These are phyloP conservation scores for Phragmites australis DNA, from an alignment of 176 grass and related monocot species.

Conservation along the genomic window DNA sequence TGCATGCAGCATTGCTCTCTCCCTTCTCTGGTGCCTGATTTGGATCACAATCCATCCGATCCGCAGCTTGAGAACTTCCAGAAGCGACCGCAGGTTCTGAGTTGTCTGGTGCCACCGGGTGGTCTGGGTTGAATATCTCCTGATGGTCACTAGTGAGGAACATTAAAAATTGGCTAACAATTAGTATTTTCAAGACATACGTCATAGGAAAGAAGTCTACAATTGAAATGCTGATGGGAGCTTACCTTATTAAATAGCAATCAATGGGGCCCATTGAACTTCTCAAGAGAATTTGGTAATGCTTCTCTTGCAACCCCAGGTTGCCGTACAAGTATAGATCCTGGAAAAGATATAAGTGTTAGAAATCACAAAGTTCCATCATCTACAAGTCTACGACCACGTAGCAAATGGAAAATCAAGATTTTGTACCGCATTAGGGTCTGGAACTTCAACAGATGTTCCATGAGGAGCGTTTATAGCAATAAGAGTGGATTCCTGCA, in stretches of 20 bases:
- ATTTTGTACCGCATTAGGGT: slow-evolving; percentile 66
- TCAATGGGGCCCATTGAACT: slow-evolving; percentile 84
- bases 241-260: slow-evolving; percentile 81
- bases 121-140: slow-evolving; percentile 31
- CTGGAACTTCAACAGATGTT: slow-evolving; percentile 81
- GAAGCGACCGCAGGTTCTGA: slow-evolving; percentile 12
- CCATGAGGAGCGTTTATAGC: slow-evolving; percentile 91
- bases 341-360: slow-evolving; percentile 39
- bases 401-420: slow-evolving; percentile 14
- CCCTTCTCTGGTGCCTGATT: slow-evolving; percentile 34
- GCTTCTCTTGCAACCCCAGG: slow-evolving; percentile 55
- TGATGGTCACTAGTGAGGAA: slow-evolving; percentile 49
- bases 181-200: not conserved
- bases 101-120: slow-evolving; percentile 17
- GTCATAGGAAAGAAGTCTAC: slow-evolving; percentile 10
- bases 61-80: slow-evolving; percentile 23
- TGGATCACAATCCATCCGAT: slow-evolving; percentile 43
- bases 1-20: slow-evolving; percentile 27
- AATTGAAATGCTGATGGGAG: not conserved
- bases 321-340: slow-evolving; percentile 52
- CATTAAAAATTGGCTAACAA: not conserved
- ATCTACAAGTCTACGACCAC: slow-evolving; percentile 9
- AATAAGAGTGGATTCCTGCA: slow-evolving; percentile 68
- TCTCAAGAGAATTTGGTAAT: slow-evolving; percentile 76
- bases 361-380: slow-evolving; percentile 22